phyloP scores from a whole-genome alignment of 129 eudicot genomes.

The Flaveria sonorensis region DNA sequence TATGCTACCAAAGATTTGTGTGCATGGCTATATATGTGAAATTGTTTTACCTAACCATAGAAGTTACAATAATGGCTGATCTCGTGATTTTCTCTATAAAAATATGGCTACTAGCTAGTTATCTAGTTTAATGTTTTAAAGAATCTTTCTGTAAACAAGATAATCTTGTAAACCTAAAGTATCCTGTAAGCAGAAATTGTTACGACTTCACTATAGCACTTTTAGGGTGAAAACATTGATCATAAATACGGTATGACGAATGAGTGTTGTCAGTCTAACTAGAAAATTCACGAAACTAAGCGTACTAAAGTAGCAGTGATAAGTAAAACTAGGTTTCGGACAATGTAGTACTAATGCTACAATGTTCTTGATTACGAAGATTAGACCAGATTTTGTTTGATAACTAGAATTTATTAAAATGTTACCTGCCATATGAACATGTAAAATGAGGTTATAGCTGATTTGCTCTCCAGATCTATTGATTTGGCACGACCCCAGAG shows the following conservation, averaged over 20 bases:
- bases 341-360: background rate
- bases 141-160: no score
- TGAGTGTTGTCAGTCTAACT: background rate
- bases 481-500: slow-evolving; percentile 91
- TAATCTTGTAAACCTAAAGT: background rate
- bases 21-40: no score
- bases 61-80: no score
- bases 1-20: no score
- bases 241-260: background rate
- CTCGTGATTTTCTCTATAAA: no score
- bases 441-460: slow-evolving; percentile 87
- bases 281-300: background rate
- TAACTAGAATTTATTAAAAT: background rate
- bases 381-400: slow-evolving; percentile 13
- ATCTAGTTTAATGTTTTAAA: no score
- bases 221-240: background rate
- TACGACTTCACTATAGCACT: background rate
- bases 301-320: background rate
- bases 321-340: background rate
- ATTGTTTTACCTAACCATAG: no score
- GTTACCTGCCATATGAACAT: slow-evolving; percentile 99
- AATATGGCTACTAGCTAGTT: no score
- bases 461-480: slow-evolving; percentile 70
- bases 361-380: slow-evolving; percentile 1
- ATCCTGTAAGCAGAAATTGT: background rate